Base-by-base conservation (phyloP, 352 stramenopile species). In the Pythium phragmitis region DNA sequence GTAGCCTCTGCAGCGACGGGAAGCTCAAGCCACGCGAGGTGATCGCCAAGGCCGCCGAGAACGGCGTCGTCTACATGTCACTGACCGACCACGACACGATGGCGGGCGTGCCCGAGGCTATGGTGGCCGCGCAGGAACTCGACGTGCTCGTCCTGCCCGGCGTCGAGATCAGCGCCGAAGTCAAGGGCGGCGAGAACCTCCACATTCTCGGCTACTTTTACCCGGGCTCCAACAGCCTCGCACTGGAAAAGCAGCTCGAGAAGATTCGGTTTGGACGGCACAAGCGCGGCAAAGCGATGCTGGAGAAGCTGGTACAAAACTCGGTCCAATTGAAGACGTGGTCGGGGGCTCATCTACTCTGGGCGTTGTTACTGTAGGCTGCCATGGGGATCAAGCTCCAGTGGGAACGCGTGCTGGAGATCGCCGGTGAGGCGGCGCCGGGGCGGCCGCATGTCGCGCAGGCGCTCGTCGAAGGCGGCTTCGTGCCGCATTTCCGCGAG, bases 1-100 rank as follows among this genome's bases (percentile, higher is more conserved):
- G 17, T 73, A 94, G 86, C 62, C 57, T 88, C 16, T 94, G 84
- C 65, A 93, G 84, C 54, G 86, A 95, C 52, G 86, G 86, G 41
- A 95, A 93, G 63, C 69, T 90, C 51, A 83, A 81, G 46, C 86
- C 86, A 11, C 73, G 65, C 55, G 76, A 90, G 12, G 86, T 95
- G 65, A 87, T 95, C 50, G 72, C 70, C 34, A 91, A 91, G 55
- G 86, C 86, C 7, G 84, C 81, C 5, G 70, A 76, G 43, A 95
- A 92, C 67, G 86, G 84, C 34, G 86, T 95, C 53, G 76, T 60
- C 41, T 93, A 77, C 78, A 89, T 95, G 80, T 88, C 86, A 3
- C 73, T 95, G 30, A 95, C 86, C 4, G 86, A 95, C 57, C 86
- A 95, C 49, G 86, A 95, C 72, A 95, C 84, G 13, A 95, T 95